Conservation (phyloP, 768 basidiomycete genomes). For the Leucocoprinus sp. region DNA sequence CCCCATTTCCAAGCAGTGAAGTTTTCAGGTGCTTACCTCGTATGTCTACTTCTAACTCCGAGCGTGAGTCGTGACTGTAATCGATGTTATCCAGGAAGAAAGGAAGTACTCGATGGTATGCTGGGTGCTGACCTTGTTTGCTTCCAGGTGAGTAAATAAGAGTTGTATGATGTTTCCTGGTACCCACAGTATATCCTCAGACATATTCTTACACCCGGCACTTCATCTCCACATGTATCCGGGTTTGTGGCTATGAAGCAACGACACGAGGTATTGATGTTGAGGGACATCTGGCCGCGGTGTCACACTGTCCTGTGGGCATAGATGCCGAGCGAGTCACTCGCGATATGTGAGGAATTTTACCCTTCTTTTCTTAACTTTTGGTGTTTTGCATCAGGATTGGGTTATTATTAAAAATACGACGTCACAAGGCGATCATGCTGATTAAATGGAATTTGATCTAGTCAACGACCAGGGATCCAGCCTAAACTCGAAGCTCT, state of each 20-base stretch:
- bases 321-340: constrained; percentile 89
- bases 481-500: constrained; percentile 86
- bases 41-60: constrained; percentile 29
- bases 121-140: constrained; percentile 93
- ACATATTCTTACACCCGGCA: constrained; percentile 95
- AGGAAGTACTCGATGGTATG: constrained; percentile 96
- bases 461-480: constrained; percentile 68
- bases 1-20: constrained; percentile 95
- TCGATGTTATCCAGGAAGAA: constrained; percentile 44
- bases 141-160: constrained; percentile 59
- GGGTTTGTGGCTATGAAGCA: constrained; percentile 93
- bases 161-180: neutral
- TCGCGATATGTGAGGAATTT: constrained; percentile 58
- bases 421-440: constrained; percentile 3
- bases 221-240: constrained; percentile 90
- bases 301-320: constrained; percentile 91
- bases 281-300: constrained; percentile 72
- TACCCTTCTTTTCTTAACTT: neutral
- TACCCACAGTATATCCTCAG: constrained; percentile 20
- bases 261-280: constrained; percentile 70
- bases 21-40: constrained; percentile 91
- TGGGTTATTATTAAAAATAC: neutral
- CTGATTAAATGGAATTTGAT: neutral
- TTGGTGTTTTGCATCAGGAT: neutral
- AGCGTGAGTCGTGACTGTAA: constrained; percentile 2